phyloP scores from a whole-genome alignment of 2,329 filamentous ascomycete species.

The Ceratocystis eucalypticola region DNA sequence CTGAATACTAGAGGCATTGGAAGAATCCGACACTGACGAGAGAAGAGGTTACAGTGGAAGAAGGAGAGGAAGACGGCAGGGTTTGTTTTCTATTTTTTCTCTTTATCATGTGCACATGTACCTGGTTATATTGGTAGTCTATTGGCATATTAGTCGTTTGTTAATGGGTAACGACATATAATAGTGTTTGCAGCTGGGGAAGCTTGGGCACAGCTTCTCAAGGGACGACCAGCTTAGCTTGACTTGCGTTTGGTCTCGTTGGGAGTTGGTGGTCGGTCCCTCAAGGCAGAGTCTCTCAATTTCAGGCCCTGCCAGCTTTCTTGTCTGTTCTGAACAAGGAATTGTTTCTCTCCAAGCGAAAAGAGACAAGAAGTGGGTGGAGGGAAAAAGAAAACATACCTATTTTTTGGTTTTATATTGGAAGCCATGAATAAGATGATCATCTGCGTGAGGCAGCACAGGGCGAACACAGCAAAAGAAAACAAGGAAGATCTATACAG shows the following conservation, averaged over 20 bases:
- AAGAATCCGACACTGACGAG: neutral
- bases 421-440: neutral
- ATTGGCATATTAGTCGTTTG: neutral
- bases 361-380: neutral
- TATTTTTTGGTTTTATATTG: neutral
- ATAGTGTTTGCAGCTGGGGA: too few relatives aligned
- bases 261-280: too few relatives aligned
- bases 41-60: neutral
- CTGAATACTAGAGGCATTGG: neutral
- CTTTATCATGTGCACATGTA: too few relatives aligned
- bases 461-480: neutral
- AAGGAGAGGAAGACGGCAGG: too few relatives aligned
- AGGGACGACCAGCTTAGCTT: too few relatives aligned
- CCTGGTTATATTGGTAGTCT: neutral
- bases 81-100: too few relatives aligned
- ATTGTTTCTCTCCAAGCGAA: neutral
- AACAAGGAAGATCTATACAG: neutral
- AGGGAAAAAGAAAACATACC: neutral
- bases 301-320: neutral
- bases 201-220: too few relatives aligned
- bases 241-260: too few relatives aligned
- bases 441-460: neutral
- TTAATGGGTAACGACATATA: too few relatives aligned
- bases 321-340: neutral
- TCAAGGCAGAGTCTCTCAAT: too few relatives aligned